Evolutionary conservation across 2,329 filamentous ascomycete genomes (phyloP).

Genomic region (Lasiodiplodia gonubiensis): DNA sequence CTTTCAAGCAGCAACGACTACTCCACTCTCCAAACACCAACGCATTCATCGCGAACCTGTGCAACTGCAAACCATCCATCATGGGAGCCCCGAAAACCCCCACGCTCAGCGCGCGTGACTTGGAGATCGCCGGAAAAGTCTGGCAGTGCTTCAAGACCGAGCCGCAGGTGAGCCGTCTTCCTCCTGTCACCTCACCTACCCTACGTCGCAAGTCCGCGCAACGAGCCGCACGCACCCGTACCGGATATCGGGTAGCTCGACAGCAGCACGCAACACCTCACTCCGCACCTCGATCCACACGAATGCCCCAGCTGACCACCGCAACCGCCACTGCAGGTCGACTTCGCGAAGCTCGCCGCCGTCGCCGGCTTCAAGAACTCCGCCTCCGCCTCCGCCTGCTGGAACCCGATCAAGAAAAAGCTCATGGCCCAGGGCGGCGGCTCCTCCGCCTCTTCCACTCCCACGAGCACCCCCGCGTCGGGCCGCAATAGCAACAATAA

Average conservation of each 20-base stretch:
- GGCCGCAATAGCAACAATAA: neutral
- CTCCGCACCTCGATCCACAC: neutral
- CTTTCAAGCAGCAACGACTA: neutral
- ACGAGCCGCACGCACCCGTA: neutral
- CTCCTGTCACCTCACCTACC: neutral
- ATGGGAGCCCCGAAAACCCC: conserved; percentile 6
- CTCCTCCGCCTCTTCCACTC: neutral
- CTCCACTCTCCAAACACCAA: neutral
- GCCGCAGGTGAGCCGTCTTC: conserved; percentile 11
- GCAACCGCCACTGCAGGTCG: neutral
- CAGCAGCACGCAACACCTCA: neutral
- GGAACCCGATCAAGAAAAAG: conserved; percentile 27
- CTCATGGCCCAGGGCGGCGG: neutral
- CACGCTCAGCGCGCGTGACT: conserved; percentile 13
- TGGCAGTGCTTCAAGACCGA: conserved; percentile 27
- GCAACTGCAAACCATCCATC: neutral
- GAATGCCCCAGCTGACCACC: neutral
- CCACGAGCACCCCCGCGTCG: neutral
- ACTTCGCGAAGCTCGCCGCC: conserved; percentile 15
- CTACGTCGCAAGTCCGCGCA: no score
- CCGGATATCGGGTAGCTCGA: no score
- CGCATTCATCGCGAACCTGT: neutral
- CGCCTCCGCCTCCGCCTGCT: conserved; percentile 20
- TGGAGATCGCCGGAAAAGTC: conserved; percentile 3
- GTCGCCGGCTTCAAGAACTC: conserved; percentile 27